These are phyloP conservation scores for Aspergillus versicolor DNA, from an alignment of 2,329 filamentous ascomycete genomes.

Conservation along the genomic window DNA sequence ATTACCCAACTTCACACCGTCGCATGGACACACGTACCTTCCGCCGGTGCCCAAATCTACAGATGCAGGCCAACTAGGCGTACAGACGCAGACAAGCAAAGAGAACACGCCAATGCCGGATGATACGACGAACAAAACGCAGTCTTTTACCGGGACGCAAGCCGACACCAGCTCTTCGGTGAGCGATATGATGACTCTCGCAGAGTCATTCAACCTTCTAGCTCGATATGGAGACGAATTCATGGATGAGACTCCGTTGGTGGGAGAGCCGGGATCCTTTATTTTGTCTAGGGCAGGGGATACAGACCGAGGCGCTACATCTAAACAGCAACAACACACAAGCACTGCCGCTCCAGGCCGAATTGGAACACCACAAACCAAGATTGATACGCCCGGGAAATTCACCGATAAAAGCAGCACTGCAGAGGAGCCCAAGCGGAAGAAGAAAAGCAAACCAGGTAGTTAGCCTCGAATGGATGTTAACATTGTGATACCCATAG, in stretches of 20 bases:
- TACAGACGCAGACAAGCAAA: constrained; percentile 47
- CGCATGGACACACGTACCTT: constrained; percentile 60
- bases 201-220: constrained; percentile 52
- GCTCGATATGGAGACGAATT: constrained; percentile 59
- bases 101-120: constrained; percentile 49
- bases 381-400: constrained; percentile 33
- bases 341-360: constrained; percentile 11
- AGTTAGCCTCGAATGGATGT: constrained; percentile 14
- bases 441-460: constrained; percentile 35
- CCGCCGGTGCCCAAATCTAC: constrained; percentile 47
- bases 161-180: constrained; percentile 23
- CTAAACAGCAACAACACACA: constrained; percentile 20
- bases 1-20: constrained; percentile 58
- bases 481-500: constrained; percentile 1
- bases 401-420: constrained; percentile 29
- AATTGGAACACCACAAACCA: constrained; percentile 33
- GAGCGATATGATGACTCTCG: constrained; percentile 42
- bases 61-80: constrained; percentile 32
- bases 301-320: constrained; percentile 19
- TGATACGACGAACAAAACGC: constrained; percentile 28
- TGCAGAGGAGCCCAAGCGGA: constrained; percentile 38
- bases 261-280: constrained; percentile 64
- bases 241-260: constrained; percentile 63
- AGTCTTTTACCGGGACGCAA: constrained; percentile 24
- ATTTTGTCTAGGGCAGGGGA: constrained; percentile 50